Percentiles rank a stretch among this genome's conserved stretches.
phyloP scores from a whole-genome alignment of 108 stramenopile species.

The Pseudonitzschia multiseries region DNA sequence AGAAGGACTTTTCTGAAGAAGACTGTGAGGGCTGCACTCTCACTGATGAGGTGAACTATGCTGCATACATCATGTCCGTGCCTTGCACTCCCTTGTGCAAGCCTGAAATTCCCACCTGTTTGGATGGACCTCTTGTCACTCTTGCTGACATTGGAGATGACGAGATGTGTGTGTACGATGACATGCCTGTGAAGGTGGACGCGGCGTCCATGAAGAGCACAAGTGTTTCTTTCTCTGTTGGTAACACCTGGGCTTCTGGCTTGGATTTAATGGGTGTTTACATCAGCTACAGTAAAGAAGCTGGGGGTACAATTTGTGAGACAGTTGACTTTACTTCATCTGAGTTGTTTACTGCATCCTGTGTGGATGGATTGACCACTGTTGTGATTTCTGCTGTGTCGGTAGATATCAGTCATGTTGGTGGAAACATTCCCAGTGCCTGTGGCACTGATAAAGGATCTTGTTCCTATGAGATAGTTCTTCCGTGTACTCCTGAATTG shows the following conservation, averaged over 20 bases:
- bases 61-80: not conserved
- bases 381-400: not conserved
- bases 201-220: not conserved
- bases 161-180: slow-evolving; percentile 3
- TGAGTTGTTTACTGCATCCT: not conserved
- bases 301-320: not conserved
- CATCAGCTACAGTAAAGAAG: not conserved
- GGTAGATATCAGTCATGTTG: not conserved
- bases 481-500: not conserved
- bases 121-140: not conserved
- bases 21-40: not conserved
- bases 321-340: not conserved
- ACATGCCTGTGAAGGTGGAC: slow-evolving; percentile 8
- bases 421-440: not conserved
- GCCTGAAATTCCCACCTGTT: not conserved
- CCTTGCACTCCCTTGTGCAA: slow-evolving; percentile 14
- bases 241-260: not conserved
- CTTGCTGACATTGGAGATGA: slow-evolving; percentile 11
- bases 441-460: not conserved
- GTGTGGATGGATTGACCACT: slow-evolving; percentile 7
- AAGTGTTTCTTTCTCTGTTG: not conserved
- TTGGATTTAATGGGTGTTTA: not conserved
- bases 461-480: slow-evolving; percentile 10
- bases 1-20: not conserved
- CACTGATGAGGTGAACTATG: not conserved